phyloP scores from a whole-genome alignment of 176 grass and related monocot genomes.

The Elymus sibiricus region DNA sequence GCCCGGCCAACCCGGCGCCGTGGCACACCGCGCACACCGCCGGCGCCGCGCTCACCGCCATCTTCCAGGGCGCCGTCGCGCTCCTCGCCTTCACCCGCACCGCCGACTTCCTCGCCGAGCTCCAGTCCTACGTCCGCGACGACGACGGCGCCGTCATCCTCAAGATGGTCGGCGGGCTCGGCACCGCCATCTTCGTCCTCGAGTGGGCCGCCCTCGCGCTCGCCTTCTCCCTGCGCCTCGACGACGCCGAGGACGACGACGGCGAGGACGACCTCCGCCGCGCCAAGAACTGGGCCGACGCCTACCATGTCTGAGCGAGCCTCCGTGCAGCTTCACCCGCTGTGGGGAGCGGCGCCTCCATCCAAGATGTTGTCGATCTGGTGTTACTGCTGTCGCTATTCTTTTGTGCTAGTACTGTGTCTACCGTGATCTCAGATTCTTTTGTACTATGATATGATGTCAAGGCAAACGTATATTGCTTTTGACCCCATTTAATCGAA shows the following conservation, averaged over 20 bases:
- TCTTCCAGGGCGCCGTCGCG: constrained; percentile 85
- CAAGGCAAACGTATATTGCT: constrained; percentile 47
- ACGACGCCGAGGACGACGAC: constrained; percentile 11
- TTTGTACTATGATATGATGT: constrained; percentile 4
- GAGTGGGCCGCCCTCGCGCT: constrained; percentile 88
- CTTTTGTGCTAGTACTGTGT: constrained; percentile 16
- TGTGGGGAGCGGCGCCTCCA: background rate
- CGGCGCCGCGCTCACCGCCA: constrained; percentile 76
- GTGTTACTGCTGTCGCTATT: background rate
- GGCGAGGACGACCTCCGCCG: constrained; percentile 7
- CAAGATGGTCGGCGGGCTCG: constrained; percentile 93
- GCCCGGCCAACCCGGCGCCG: constrained; percentile 29
- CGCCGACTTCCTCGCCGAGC: constrained; percentile 70
- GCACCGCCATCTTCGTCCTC: constrained; percentile 71
- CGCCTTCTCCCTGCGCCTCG: constrained; percentile 63
- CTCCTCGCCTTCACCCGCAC: constrained; percentile 76
- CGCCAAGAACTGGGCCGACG: constrained; percentile 62
- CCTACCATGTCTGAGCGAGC: constrained; percentile 55
- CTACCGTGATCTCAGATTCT: background rate
- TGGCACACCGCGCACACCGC: constrained; percentile 74
- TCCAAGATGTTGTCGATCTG: background rate
- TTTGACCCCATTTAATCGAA: background rate
- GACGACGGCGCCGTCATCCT: constrained; percentile 90
- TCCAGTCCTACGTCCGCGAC: constrained; percentile 85
- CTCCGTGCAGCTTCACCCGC: background rate